Base-by-base conservation (phyloP, 352 stramenopile species). In the Phytophthora kernoviae region DNA sequence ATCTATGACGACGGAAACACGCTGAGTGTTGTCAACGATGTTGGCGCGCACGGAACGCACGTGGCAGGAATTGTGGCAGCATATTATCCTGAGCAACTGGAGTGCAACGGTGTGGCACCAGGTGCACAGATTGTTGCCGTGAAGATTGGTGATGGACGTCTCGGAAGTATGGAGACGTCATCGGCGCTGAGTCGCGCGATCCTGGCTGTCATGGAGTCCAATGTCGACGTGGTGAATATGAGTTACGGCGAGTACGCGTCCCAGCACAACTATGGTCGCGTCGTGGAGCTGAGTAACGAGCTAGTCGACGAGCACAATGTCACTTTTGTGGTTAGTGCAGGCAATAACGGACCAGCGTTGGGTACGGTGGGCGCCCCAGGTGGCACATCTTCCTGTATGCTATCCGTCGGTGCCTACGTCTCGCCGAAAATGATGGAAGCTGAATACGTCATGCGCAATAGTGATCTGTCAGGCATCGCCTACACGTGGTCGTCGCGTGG, bases 191-290 rank as follows among this genome's bases (percentile, higher is more conserved):
- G 84, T 39, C 87, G 97, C 44, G 96, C 91, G 0, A 84, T 99
- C 40, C 81, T 96, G 43, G 90, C 96, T 4, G 91, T 97, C 18
- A 86, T 96, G 49, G 65, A 88, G 27, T 66, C 87, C 32, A 90
- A 91, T 14, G 93, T 86, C n/a, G 93, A 99, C 69, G 51, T 99
- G 0, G 86, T 99, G 24, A 99, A 99, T 80, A 96, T 99, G 79
- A 98, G 87, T 40, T 99, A 98, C 70, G 97, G 96, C 21, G 97
- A 99, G 74, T 93, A 96, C 36, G 92, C 84, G 22, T 82, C 70
- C 18, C 68, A 96, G 64, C 85, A 95, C 46, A 88, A 98, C 70
- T 77, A 71, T 37, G 93, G 95, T n/a, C 81, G 94, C 45, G 72
- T 98, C 18, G 78, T 96, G 7, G 79, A 98, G 56, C 61, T 98